phyloP scores from a whole-genome alignment of 2,329 filamentous ascomycete genomes.

The Dothideomycetes sp. region DNA sequence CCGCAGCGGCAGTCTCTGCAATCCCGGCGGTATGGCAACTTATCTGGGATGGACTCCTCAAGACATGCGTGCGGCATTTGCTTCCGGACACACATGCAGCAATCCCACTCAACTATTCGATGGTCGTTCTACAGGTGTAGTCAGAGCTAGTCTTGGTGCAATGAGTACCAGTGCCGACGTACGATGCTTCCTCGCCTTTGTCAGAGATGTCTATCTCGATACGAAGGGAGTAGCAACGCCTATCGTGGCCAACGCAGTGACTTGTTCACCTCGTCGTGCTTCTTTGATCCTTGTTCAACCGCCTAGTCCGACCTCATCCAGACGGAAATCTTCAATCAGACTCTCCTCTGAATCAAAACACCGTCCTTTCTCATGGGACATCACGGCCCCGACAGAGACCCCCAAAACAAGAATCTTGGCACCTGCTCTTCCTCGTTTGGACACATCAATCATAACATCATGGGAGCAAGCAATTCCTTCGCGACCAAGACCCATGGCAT shows the following conservation, averaged over 20 bases:
- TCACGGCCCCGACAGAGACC: not conserved
- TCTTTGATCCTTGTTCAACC: constrained; percentile 4
- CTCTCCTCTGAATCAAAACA: no score
- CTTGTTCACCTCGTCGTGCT: not conserved
- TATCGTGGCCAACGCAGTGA: not conserved
- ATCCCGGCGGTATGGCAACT: constrained; percentile 74
- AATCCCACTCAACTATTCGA: constrained; percentile 70
- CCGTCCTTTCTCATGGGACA: no score
- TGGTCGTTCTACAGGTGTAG: constrained; percentile 79
- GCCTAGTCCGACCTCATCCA: no score
- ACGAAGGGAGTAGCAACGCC: not conserved
- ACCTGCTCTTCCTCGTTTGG: not conserved
- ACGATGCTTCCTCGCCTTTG: constrained; percentile 49
- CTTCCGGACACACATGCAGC: constrained; percentile 75
- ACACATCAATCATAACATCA: no score
- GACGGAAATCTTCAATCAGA: no score
- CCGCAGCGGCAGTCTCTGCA: constrained; percentile 82
- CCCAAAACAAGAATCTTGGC: constrained; percentile 1
- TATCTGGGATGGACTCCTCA: constrained; percentile 64
- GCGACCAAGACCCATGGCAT: no score
- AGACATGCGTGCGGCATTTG: constrained; percentile 80
- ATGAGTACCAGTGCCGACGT: constrained; percentile 79
- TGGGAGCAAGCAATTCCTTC: no score
- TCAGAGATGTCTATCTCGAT: constrained; percentile 27
- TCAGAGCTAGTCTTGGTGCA: constrained; percentile 77